Evolutionary conservation across 768 basidiomycete species (phyloP).

Genomic region (Chalciporus chontae): DNA sequence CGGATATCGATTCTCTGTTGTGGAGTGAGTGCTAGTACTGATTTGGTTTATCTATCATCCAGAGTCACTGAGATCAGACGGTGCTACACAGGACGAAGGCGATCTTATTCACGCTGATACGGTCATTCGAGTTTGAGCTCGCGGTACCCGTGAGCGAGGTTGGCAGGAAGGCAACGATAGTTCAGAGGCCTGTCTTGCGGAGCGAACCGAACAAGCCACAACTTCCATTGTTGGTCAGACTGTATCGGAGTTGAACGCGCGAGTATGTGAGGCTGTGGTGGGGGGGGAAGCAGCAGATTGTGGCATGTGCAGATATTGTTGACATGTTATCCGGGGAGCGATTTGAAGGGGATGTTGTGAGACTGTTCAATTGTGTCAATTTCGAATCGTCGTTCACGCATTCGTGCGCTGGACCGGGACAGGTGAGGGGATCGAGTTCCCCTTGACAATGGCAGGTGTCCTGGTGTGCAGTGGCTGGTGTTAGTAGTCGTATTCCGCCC

Average conservation of each 20-base stretch:
- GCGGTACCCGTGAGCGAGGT: conserved; percentile 47
- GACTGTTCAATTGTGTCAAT: too few species aligned
- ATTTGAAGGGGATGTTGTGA: too few species aligned
- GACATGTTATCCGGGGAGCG: too few species aligned
- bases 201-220: conserved; percentile 39
- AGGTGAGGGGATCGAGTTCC: too few species aligned
- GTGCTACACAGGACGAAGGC: conserved; percentile 34
- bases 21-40: conserved; percentile 44
- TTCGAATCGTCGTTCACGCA: too few species aligned
- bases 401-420: too few species aligned
- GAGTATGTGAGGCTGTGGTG: too few species aligned
- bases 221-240: conserved; percentile 36
- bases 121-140: conserved; percentile 50
- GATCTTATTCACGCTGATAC: conserved; percentile 47
- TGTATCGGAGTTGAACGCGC: background rate
- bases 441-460: too few species aligned
- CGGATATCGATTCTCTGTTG: conserved; percentile 60
- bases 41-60: background rate
- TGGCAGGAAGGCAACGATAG: conserved; percentile 24
- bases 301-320: too few species aligned
- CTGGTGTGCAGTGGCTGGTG: too few species aligned
- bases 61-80: background rate
- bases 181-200: conserved; percentile 43
- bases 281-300: too few species aligned
- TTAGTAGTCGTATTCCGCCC: too few species aligned